Evolutionary conservation across 805 yeast species (phyloP), one percentile per base, ranked within the genome.

Genomic region (Diddensiella caesifluorescens): DNA sequence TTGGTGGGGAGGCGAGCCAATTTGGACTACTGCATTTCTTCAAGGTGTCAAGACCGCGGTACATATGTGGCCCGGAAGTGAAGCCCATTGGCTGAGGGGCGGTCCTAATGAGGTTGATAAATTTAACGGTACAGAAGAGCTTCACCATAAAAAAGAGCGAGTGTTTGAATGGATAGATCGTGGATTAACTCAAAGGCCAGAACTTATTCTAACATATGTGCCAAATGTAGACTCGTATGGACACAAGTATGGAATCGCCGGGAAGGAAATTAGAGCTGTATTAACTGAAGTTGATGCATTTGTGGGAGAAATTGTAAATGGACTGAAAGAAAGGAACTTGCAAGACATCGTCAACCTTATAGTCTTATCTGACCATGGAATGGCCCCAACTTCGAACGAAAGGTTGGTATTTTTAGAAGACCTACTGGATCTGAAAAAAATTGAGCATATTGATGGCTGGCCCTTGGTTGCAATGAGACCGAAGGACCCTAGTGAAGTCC

Each of bases 11-110:
- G 95, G 95, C 19, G 92, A 85, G 57, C 92, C 96, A 0, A 55
- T 89, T 16, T 89, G 97, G 97, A 64, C 71, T 23, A 84, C 94
- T 1, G 87, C 90, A 0, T 68, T 67, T 22, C 59, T 60, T 15
- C 83, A 83, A 45, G 80, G 79, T 4, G 71, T 81, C 2, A 64
- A 65, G 2, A 63, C 82, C 4, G 94, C 88, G 0, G 81, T 86
- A n/a, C 95, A 88, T 61, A 88, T 87, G 95, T 89, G 95, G 95
- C 96, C 96, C 0, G 96, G 96, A 1, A 78, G 88, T 45, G 95
- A 87, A 52, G 94, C 79, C 5, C 71, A 73, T 20, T 77, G 74
- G 55, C 44, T 56, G 42, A 68, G 74, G 42, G 59, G 60, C 4
- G 72, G 70, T 18, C 79, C 83, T 1, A 73, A 71, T 36, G 50